phyloP scores from a whole-genome alignment of 805 yeast genomes.

The Metschnikowia borealis region DNA sequence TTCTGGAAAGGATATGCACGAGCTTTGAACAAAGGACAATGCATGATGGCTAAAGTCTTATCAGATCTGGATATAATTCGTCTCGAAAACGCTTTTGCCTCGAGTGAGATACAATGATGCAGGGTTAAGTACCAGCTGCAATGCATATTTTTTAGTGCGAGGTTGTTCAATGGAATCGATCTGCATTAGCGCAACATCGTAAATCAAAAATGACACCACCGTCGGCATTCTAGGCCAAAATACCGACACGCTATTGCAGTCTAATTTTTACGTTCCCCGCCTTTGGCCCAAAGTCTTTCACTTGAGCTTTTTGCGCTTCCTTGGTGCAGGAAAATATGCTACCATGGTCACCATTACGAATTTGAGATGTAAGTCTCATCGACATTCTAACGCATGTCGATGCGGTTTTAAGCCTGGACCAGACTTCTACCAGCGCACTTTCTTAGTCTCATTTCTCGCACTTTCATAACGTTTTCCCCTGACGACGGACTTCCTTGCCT shows the following conservation, averaged over 20 bases:
- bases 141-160: conserved; percentile 5
- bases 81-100: conserved; percentile 4
- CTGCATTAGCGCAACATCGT: conserved; percentile 5
- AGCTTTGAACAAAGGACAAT: not conserved
- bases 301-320: not conserved
- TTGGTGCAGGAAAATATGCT: not conserved
- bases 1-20: not conserved
- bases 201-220: not conserved
- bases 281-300: not conserved
- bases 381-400: not conserved
- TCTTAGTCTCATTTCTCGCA: not conserved
- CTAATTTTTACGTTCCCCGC: not conserved
- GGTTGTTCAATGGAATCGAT: not conserved
- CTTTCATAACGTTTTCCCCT: conserved; percentile 1
- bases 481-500: not conserved
- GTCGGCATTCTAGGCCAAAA: conserved; percentile 2
- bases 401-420: not conserved
- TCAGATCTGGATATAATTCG: conserved; percentile 4
- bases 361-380: too few species aligned
- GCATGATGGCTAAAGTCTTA: conserved; percentile 3
- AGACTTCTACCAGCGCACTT: not conserved
- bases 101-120: conserved; percentile 1
- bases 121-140: conserved; percentile 2
- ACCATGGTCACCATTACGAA: not conserved
- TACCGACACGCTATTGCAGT: not conserved